phyloP scores from a whole-genome alignment of 192 early-diverging fungal genomes.

The Mortierella alpina region DNA sequence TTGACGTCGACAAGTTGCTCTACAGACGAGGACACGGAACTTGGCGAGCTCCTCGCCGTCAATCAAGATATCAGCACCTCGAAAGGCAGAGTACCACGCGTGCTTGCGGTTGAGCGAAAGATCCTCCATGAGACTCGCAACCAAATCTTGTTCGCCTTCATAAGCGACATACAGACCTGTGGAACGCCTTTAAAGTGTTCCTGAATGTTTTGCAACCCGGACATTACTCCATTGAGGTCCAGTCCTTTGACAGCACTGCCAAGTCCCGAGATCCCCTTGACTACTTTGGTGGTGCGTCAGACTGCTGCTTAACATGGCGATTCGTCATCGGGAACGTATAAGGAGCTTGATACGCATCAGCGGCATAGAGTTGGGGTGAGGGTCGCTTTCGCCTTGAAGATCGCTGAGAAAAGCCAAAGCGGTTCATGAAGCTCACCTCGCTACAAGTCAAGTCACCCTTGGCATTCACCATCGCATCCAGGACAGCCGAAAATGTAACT shows the following conservation, averaged over 20 bases:
- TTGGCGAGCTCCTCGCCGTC: neutral
- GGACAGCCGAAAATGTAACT: neutral
- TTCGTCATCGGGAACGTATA: constrained; percentile 15
- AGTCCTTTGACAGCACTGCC: constrained; percentile 8
- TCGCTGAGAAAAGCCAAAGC: neutral
- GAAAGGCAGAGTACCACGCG: constrained; percentile 1
- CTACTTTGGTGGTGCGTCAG: neutral
- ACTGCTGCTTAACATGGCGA: neutral
- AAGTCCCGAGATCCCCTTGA: constrained; percentile 5
- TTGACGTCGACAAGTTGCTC: neutral
- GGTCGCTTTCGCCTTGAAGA: neutral
- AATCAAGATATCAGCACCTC: neutral
- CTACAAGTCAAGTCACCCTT: neutral
- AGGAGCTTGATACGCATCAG: constrained; percentile 14
- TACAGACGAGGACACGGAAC: neutral
- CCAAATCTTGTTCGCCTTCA: neutral
- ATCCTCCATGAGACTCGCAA: constrained; percentile 1
- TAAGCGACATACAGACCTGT: neutral
- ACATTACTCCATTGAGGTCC: constrained; percentile 1
- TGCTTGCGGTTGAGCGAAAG: neutral
- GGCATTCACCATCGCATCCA: constrained; percentile 18
- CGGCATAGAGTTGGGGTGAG: constrained; percentile 4
- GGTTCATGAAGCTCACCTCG: constrained; percentile 3
- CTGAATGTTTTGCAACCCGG: constrained; percentile 2
- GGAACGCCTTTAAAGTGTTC: neutral